These are phyloP conservation scores for Podosphaera xanthii DNA, from an alignment of 2,329 filamentous ascomycete genomes.

Conservation along the genomic window DNA sequence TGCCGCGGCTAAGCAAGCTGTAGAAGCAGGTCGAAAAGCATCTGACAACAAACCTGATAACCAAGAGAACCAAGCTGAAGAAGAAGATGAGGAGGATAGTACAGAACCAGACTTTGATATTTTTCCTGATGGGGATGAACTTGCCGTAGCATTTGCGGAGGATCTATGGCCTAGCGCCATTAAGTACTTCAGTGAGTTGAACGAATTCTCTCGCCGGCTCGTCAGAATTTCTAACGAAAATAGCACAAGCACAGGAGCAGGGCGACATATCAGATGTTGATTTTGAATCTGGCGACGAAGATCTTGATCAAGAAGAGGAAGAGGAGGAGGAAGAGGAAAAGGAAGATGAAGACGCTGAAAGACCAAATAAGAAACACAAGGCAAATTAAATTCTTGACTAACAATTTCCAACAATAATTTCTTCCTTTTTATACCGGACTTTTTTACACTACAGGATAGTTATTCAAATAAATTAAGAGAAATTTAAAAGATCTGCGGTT, in stretches of 20 bases:
- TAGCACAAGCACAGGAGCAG: slow-evolving; percentile 47
- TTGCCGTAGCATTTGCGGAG: slow-evolving; percentile 61
- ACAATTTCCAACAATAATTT: too few species aligned
- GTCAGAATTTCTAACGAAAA: slow-evolving; percentile 17
- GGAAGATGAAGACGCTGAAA: not conserved
- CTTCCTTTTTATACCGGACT: too few species aligned
- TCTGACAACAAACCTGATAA: slow-evolving; percentile 16
- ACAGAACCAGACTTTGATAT: slow-evolving; percentile 39
- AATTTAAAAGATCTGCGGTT: too few species aligned
- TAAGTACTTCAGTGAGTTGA: slow-evolving; percentile 62
- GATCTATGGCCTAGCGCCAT: slow-evolving; percentile 77
- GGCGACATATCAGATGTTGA: slow-evolving; percentile 45
- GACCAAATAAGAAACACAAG: slow-evolving; percentile 6
- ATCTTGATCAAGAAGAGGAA: slow-evolving; percentile 3
- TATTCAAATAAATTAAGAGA: not conserved
- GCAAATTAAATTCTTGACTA: not conserved
- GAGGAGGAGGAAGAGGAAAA: slow-evolving; percentile 4
- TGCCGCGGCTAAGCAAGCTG: slow-evolving; percentile 33
- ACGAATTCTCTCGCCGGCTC: not conserved
- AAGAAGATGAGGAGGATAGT: slow-evolving; percentile 22
- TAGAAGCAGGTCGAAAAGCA: slow-evolving; percentile 29
- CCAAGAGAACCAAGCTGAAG: slow-evolving; percentile 20
- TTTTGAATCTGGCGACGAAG: slow-evolving; percentile 36
- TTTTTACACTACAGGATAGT: not conserved
- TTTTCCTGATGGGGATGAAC: slow-evolving; percentile 66